phyloP scores from a whole-genome alignment of 2,329 filamentous ascomycete genomes.

The Fusarium torulosum region DNA sequence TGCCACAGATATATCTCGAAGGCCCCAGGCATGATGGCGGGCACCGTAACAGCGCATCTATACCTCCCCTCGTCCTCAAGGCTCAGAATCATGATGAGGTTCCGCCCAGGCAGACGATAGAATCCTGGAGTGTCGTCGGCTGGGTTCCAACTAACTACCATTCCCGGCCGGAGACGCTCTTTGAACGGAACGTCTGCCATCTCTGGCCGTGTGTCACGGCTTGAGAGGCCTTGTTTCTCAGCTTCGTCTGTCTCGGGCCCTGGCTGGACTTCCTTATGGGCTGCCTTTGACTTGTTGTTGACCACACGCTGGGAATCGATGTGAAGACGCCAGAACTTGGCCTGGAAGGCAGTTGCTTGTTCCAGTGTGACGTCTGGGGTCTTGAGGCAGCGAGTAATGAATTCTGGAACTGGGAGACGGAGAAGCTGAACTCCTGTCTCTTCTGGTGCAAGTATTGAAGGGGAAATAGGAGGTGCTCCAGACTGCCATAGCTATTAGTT shows the following conservation, averaged over 20 bases:
- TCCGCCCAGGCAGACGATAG: conserved; percentile 34
- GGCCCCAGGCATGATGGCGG: conserved; percentile 52
- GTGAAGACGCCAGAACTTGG: conserved; percentile 59
- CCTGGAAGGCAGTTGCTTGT: conserved; percentile 57
- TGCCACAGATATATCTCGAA: conserved; percentile 58
- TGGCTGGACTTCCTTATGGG: neutral
- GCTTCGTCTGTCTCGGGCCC: neutral
- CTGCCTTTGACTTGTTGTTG: conserved; percentile 8
- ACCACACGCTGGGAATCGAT: conserved; percentile 53
- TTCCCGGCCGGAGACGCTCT: conserved; percentile 57
- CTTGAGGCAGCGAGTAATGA: conserved; percentile 57
- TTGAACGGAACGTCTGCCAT: conserved; percentile 52
- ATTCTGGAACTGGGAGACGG: conserved; percentile 55
- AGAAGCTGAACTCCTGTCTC: conserved; percentile 59
- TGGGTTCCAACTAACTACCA: conserved; percentile 55
- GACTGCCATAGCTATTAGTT: conserved; percentile 49
- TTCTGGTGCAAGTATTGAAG: conserved; percentile 53
- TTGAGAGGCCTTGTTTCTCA: conserved; percentile 39
- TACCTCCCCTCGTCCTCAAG: conserved; percentile 47
- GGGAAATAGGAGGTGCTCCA: conserved; percentile 53
- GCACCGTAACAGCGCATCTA: conserved; percentile 55
- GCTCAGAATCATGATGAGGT: conserved; percentile 53
- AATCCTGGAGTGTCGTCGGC: conserved; percentile 31
- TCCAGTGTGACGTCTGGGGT: conserved; percentile 52
- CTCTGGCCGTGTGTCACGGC: conserved; percentile 48